Evolutionary conservation across 805 yeast species (phyloP).

Genomic region (Metschnikowia gruessii): DNA sequence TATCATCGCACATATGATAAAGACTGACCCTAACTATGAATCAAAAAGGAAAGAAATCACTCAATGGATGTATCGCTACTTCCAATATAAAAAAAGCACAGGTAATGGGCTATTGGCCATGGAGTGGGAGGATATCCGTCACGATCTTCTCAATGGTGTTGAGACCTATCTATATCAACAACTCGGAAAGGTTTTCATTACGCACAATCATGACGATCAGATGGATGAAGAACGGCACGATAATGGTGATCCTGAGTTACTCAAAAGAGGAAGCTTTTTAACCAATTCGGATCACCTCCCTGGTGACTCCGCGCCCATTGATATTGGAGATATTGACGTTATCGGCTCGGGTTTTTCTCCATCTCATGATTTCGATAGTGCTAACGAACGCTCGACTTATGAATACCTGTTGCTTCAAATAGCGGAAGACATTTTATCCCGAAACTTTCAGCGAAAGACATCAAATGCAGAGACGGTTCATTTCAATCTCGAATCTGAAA

Average conservation of each 20-base stretch:
- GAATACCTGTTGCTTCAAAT: constrained; percentile 26
- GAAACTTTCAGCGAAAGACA: background rate
- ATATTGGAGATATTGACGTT: constrained; percentile 14
- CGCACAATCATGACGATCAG: constrained; percentile 11
- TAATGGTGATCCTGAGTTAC: constrained; percentile 13
- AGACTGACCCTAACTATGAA: constrained; percentile 27
- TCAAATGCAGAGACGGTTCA: constrained; percentile 8
- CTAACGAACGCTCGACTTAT: constrained; percentile 31
- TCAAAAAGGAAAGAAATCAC: constrained; percentile 27
- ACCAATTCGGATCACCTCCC: constrained; percentile 11
- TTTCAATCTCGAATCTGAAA: constrained; percentile 31
- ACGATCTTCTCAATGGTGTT: constrained; percentile 36
- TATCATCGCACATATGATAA: constrained; percentile 29
- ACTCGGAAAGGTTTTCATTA: constrained; percentile 26
- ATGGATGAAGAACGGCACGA: constrained; percentile 16
- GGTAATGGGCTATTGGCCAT: constrained; percentile 37
- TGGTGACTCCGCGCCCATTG: constrained; percentile 19
- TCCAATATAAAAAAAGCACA: constrained; percentile 35
- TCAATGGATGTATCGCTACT: constrained; percentile 33
- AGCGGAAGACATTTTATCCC: constrained; percentile 23
- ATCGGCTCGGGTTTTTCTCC: constrained; percentile 30
- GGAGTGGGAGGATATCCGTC: constrained; percentile 44
- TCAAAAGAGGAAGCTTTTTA: constrained; percentile 10
- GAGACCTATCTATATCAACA: constrained; percentile 36
- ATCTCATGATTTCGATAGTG: constrained; percentile 32